phyloP scores from a whole-genome alignment of 495 filamentous ascomycete species.

The Rusavskia elegans region DNA sequence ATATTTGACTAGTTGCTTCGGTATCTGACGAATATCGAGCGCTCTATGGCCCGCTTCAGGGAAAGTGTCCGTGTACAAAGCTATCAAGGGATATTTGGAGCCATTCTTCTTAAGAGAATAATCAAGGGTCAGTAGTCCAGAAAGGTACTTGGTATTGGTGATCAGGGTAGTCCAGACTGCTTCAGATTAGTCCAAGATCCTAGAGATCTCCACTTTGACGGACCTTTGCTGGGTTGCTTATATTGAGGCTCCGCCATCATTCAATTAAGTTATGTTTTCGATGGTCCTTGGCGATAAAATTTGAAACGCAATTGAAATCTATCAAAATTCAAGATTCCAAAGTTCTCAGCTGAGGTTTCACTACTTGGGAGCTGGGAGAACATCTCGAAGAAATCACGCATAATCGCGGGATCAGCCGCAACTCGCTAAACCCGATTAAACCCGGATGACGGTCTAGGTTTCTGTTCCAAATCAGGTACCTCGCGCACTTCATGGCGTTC shows the following conservation, averaged over 20 bases:
- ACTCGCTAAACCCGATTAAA: too few relatives aligned
- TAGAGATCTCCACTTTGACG: background rate
- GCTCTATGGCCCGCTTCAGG: slow-evolving; percentile 43
- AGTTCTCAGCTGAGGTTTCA: too few relatives aligned
- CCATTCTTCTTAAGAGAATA: slow-evolving; percentile 41
- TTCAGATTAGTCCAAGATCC: background rate
- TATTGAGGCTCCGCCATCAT: background rate
- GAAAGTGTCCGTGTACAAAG: slow-evolving; percentile 59
- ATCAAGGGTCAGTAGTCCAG: slow-evolving; percentile 57
- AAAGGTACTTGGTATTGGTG: slow-evolving; percentile 58
- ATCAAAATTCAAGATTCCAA: too few relatives aligned
- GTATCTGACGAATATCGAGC: slow-evolving; percentile 46
- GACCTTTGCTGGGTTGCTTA: slow-evolving; percentile 3
- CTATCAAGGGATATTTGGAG: slow-evolving; percentile 57
- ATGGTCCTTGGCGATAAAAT: too few relatives aligned
- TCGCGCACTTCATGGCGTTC: background rate
- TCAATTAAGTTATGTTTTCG: too few relatives aligned
- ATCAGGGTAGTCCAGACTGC: slow-evolving; percentile 66
- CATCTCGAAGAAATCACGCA: too few relatives aligned
- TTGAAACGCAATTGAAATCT: too few relatives aligned
- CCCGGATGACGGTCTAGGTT: too few relatives aligned
- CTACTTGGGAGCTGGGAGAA: too few relatives aligned
- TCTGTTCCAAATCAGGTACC: too few relatives aligned
- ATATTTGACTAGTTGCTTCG: slow-evolving; percentile 42
- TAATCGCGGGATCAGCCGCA: too few relatives aligned